A percentile compares a stretch with the other conserved stretches of the same genome.
These are phyloP conservation scores for Malassezia pachydermatis DNA, from an alignment of 1,284 basidiomycete species.

Conservation along the genomic window DNA sequence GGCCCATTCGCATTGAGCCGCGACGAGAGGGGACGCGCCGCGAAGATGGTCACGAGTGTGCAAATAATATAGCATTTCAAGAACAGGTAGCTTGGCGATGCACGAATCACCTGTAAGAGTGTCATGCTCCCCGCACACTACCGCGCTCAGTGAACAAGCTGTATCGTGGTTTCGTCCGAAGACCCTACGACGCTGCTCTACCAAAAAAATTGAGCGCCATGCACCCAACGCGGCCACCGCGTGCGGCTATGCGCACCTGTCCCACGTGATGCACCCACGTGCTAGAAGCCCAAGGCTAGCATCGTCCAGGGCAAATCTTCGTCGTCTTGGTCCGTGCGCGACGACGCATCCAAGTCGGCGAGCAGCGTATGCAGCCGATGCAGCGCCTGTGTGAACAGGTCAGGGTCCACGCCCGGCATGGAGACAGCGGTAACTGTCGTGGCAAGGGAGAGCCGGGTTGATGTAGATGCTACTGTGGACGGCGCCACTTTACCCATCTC, in stretches of 20 bases:
- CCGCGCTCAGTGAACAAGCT: no score
- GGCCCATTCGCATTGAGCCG: conserved; percentile 20
- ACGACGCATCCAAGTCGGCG: neutral
- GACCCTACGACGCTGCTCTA: no score
- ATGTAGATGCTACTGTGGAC: neutral
- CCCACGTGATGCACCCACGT: neutral
- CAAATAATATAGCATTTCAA: conserved; percentile 39
- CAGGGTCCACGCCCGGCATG: neutral
- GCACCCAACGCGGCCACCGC: no score
- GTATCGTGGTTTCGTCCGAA: no score
- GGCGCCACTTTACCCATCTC: neutral
- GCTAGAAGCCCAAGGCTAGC: conserved; percentile 13
- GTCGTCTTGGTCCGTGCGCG: conserved; percentile 10
- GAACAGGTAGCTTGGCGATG: conserved; percentile 39
- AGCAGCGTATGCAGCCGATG: conserved; percentile 2
- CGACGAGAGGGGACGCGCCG: conserved; percentile 34
- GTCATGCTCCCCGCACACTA: no score
- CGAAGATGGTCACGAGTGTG: conserved; percentile 38
- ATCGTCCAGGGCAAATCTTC: conserved; percentile 17
- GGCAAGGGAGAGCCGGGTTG: neutral
- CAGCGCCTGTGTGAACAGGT: neutral
- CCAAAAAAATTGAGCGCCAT: no score
- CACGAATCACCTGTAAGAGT: conserved; percentile 19
- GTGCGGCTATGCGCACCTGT: no score
- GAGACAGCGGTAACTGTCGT: conserved; percentile 3